Evolutionary conservation across 345 rosid genomes (phyloP), one percentile per base, ranked within the genome.

Genomic region (Bretschneidera sinensis): DNA sequence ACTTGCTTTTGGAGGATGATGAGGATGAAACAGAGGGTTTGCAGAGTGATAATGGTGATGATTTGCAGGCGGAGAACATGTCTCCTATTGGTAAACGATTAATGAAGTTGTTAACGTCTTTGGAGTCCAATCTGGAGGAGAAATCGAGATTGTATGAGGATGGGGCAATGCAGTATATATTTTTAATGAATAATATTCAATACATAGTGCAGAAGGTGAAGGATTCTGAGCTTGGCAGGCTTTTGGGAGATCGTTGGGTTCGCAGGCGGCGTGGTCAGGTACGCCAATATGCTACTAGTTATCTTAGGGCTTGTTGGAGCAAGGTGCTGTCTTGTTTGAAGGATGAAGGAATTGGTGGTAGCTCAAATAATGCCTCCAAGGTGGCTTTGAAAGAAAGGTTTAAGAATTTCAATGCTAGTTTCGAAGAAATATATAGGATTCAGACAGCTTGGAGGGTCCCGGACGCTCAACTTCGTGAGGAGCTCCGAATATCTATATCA

Each of bases 361-460:
- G 87, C 73, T 76, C 90, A n/a, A 75, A 61, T 57, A 86, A 74
- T 68, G 85, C 91, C 55, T 79, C 91, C n/a, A 90, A 82, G 74
- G 71, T 84, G 68, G 85, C 89, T 2, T 77, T 87, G 71, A 94
- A 94, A 74, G 97, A 90, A 57, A 79, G 87, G 66, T 94, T 90
- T 74, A 94, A 83, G 86, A 83, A 68, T 55, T 92, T 92, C 67
- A 89, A 89, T 75, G 81, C 83, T 9, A 85, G 95, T 71, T 90
- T 94, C 51, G 99, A 94, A 72, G 99, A 94, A 55, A 71, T 86
- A 17, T 90, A 89, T 68, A 78, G 92, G 71, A 61, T 88, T 70
- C 97, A 94, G 74, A 89, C 99, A 4, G 85, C 86, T 59, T 94
- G 99, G 99, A 94, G 74, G 68, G 99, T 94, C 51, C 92, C 96